Evolutionary conservation across 305 asterid species (phyloP).

Genomic region (Petunia hybrid): DNA sequence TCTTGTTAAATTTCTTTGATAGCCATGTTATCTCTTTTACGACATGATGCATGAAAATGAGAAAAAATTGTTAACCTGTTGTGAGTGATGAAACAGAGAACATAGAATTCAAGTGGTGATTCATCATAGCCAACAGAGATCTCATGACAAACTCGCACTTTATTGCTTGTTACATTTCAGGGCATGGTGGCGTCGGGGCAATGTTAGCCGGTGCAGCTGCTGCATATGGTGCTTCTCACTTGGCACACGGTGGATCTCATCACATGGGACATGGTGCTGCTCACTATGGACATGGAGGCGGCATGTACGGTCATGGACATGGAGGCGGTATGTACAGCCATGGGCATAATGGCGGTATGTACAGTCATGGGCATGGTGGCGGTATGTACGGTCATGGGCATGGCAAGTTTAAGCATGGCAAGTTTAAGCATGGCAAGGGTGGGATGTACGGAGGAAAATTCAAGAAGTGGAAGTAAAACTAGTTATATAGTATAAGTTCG

Average conservation of each 20-base stretch:
- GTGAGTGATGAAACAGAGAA: neutral
- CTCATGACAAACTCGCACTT: neutral
- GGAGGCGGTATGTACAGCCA: conserved; percentile 38
- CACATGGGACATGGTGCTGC: conserved; percentile 45
- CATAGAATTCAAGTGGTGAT: neutral
- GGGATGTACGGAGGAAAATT: conserved; percentile 64
- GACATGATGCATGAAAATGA: neutral
- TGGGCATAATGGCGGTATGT: no score
- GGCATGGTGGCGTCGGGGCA: conserved; percentile 58
- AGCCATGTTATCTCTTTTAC: neutral
- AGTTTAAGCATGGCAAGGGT: conserved; percentile 39
- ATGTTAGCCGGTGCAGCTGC: conserved; percentile 79
- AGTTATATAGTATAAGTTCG: neutral
- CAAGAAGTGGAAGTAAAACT: conserved; percentile 80
- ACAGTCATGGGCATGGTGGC: conserved; percentile 32
- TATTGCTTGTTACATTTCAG: conserved; percentile 42
- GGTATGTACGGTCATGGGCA: conserved; percentile 51
- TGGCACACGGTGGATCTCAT: conserved; percentile 50
- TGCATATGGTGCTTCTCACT: conserved; percentile 69
- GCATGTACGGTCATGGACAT: neutral
- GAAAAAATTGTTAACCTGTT: neutral
- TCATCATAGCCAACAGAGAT: neutral
- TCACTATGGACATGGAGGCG: conserved; percentile 37
- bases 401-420: conserved; percentile 48
- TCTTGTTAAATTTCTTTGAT: neutral